Evolutionary conservation across 371 early-diverging fungal species (phyloP).

Genomic region (Fennellomyces sp.): DNA sequence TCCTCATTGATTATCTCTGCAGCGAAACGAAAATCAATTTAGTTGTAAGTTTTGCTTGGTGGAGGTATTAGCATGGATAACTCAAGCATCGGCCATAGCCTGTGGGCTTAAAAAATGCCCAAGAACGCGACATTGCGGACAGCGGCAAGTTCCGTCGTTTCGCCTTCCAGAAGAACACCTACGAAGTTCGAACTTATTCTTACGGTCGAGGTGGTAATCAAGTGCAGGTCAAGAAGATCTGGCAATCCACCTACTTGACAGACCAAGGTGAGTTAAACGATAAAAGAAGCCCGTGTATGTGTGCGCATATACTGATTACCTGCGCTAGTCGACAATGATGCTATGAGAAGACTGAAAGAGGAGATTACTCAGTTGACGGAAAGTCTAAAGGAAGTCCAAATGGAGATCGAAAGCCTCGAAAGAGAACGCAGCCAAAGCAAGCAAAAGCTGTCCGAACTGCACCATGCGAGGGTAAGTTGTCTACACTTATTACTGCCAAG

Average conservation of each 20-base stretch:
- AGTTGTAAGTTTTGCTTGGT: constrained; percentile 40
- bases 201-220: constrained; percentile 52
- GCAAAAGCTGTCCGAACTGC: not conserved
- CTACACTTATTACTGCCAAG: too few species aligned
- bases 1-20: constrained; percentile 71
- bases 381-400: not conserved
- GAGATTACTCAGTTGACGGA: not conserved
- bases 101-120: constrained; percentile 37
- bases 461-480: constrained; percentile 1
- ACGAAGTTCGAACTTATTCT: constrained; percentile 45
- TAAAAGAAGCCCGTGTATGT: not conserved
- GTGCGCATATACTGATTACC: not conserved
- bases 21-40: constrained; percentile 55
- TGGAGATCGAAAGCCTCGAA: constrained; percentile 28
- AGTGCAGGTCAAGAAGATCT: not conserved
- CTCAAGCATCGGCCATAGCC: constrained; percentile 28
- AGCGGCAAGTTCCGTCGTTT: constrained; percentile 41
- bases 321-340: constrained; percentile 31
- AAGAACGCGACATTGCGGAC: constrained; percentile 47
- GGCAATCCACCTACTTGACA: not conserved
- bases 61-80: not conserved
- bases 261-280: not conserved
- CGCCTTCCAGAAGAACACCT: constrained; percentile 51
- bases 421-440: not conserved
- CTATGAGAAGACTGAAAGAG: constrained; percentile 15